phyloP scores from a whole-genome alignment of 495 filamentous ascomycete genomes.

The Aspergillus wentii region DNA sequence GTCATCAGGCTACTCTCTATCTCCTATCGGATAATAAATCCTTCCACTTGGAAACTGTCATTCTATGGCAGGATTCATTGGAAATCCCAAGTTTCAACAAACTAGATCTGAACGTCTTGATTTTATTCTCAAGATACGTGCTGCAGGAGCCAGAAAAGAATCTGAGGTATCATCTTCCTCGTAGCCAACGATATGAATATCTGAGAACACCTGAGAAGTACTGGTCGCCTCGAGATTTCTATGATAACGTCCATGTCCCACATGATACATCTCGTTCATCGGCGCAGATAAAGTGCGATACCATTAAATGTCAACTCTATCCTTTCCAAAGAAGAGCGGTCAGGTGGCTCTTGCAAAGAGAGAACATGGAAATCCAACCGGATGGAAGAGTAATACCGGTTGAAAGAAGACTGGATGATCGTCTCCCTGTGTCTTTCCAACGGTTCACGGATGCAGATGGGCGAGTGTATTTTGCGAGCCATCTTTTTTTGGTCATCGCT shows the following conservation, averaged over 20 bases:
- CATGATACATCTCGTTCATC: conserved; percentile 28
- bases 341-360: conserved; percentile 60
- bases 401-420: conserved; percentile 7
- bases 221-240: conserved; percentile 59
- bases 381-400: conserved; percentile 23
- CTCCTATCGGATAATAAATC: conserved; percentile 8
- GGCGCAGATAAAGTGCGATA: conserved; percentile 31
- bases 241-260: conserved; percentile 60
- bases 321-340: conserved; percentile 72
- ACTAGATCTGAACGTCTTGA: conserved; percentile 12
- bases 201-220: background rate
- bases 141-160: conserved; percentile 18
- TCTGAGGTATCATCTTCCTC: background rate
- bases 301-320: conserved; percentile 51
- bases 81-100: conserved; percentile 16
- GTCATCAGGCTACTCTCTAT: conserved; percentile 30
- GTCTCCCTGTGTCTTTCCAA: conserved; percentile 28
- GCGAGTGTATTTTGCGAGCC: conserved; percentile 52
- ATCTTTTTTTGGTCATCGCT: conserved; percentile 57
- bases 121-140: conserved; percentile 27
- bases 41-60: conserved; percentile 22
- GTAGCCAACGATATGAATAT: background rate
- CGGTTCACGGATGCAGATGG: conserved; percentile 46
- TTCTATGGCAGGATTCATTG: conserved; percentile 39
- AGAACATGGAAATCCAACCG: conserved; percentile 40